A percentile compares a stretch with the other conserved stretches of the same genome.
Conservation (phyloP, 1,284 basidiomycete species). For the Pseudozyma flocculosa region DNA sequence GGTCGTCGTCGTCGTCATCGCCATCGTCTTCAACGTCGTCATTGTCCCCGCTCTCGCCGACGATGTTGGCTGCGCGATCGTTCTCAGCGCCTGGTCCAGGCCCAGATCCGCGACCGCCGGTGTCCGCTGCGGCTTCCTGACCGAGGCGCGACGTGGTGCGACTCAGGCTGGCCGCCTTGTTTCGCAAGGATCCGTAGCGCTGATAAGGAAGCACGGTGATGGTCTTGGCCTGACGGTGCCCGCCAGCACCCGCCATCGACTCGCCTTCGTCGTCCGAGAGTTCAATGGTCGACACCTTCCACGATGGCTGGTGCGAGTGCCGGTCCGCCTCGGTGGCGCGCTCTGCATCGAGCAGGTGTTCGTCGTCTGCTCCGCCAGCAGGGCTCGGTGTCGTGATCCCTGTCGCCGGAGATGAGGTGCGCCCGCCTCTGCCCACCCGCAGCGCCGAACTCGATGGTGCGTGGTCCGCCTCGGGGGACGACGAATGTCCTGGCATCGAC, state of each 20-base stretch:
- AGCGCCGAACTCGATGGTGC: neutral
- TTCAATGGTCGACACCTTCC: conserved; percentile 7
- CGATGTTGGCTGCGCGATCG: no score
- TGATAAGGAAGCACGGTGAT: conserved; percentile 33
- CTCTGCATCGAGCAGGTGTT: neutral
- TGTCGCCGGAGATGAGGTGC: neutral
- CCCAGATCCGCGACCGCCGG: no score
- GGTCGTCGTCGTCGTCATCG: neutral
- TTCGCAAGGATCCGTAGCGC: conserved; percentile 14
- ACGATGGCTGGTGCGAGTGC: neutral
- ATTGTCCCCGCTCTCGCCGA: neutral
- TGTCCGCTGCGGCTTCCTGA: no score
- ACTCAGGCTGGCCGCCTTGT: neutral
- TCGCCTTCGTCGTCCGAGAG: conserved; percentile 28
- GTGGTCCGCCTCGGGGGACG: neutral
- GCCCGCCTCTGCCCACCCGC: neutral
- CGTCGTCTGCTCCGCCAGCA: neutral
- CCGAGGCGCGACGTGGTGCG: neutral
- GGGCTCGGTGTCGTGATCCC: conserved; percentile 1
- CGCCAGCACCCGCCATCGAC: no score
- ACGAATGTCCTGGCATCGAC: no score
- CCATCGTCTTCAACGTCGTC: neutral
- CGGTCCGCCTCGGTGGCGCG: neutral
- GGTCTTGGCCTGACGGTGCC: no score
- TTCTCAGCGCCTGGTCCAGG: neutral